phyloP scores from a whole-genome alignment of 306 rosid species.

The Malus fusca region DNA sequence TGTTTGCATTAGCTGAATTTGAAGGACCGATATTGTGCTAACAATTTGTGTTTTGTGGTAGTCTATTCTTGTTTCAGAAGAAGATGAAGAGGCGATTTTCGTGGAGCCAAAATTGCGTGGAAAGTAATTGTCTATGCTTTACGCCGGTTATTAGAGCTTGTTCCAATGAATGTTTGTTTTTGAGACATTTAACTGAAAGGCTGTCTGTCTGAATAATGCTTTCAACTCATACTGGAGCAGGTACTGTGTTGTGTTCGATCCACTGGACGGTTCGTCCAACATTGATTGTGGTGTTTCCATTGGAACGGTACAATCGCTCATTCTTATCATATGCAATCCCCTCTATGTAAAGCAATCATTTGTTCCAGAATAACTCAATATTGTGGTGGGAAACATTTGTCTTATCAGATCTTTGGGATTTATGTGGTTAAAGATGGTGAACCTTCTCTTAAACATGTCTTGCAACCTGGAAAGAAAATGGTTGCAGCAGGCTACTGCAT shows the following conservation, averaged over 20 bases:
- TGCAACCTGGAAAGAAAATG: constrained; percentile 91
- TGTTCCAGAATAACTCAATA: constrained; percentile 17
- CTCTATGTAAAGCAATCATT: constrained; percentile 3
- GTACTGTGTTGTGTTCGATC: constrained; percentile 87
- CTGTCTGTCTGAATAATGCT: not conserved
- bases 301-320: constrained; percentile 63
- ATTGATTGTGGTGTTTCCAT: constrained; percentile 97
- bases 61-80: constrained; percentile 93
- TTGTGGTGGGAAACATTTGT: constrained; percentile 16
- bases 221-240: constrained; percentile 26
- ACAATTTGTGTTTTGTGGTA: constrained; percentile 28
- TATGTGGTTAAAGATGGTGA: constrained; percentile 57
- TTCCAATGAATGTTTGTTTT: not conserved
- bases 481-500: constrained; percentile 97
- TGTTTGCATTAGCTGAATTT: not conserved
- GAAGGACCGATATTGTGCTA: constrained; percentile 6
- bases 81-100: constrained; percentile 80
- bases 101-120: constrained; percentile 66
- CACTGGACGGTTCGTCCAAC: constrained; percentile 64
- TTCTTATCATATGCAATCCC: not conserved
- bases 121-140: constrained; percentile 23
- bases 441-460: constrained; percentile 63
- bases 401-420: constrained; percentile 80
- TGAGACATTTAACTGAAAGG: not conserved
- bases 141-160: not conserved